phyloP scores from a whole-genome alignment of 805 yeast species.

The Kuraishia hungarica region DNA sequence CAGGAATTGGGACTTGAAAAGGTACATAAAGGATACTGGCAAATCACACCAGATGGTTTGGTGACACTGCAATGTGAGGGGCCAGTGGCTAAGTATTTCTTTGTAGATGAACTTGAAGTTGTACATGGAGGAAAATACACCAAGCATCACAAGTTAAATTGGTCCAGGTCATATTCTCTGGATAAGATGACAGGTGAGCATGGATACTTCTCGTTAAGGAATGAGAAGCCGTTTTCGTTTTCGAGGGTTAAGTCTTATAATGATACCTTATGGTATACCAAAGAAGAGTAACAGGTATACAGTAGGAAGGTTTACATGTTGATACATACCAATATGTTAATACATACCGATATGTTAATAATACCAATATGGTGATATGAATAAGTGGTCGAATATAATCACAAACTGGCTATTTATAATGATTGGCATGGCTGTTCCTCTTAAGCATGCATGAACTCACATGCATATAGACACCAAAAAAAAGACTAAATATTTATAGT shows the following conservation, averaged over 20 bases:
- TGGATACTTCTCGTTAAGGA: constrained; percentile 47
- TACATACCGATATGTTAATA: too few species aligned
- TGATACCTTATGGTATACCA: background rate
- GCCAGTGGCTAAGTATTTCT: constrained; percentile 49
- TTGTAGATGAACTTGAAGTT: constrained; percentile 56
- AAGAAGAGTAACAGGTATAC: background rate
- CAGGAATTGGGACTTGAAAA: constrained; percentile 21
- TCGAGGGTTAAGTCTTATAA: constrained; percentile 46
- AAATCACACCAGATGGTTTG: constrained; percentile 41
- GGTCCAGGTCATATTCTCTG: constrained; percentile 57
- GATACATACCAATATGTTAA: too few species aligned
- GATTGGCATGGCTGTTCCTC: too few species aligned
- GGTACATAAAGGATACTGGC: constrained; percentile 49
- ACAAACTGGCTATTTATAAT: too few species aligned
- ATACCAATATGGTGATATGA: too few species aligned
- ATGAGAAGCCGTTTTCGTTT: constrained; percentile 76
- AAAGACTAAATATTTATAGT: too few species aligned
- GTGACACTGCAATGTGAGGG: constrained; percentile 49
- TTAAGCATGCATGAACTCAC: too few species aligned
- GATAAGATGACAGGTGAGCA: constrained; percentile 47
- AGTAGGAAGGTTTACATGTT: too few species aligned
- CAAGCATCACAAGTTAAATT: constrained; percentile 61
- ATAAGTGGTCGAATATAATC: too few species aligned
- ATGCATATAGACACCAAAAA: too few species aligned
- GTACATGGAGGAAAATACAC: constrained; percentile 46